phyloP scores from a whole-genome alignment of 2,329 filamentous ascomycete species.

The Fusarium verrucosum region DNA sequence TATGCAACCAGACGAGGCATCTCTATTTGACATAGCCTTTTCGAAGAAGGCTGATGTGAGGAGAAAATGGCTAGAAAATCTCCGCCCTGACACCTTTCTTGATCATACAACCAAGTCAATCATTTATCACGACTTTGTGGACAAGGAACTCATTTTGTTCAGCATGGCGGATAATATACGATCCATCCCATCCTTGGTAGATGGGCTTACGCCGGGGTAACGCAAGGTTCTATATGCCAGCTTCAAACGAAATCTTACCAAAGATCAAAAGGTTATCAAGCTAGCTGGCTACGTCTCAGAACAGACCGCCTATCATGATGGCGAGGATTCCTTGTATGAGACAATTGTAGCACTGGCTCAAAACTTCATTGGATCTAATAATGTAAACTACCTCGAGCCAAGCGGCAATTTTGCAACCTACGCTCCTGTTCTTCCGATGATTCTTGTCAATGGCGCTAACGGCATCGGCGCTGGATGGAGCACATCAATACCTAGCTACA shows the following conservation, averaged over 20 bases:
- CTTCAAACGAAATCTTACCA: conserved; percentile 89
- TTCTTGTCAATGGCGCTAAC: conserved; percentile 94
- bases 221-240: conserved; percentile 95
- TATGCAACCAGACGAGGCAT: conserved; percentile 85
- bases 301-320: conserved; percentile 93
- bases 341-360: conserved; percentile 97
- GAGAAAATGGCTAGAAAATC: conserved; percentile 95
- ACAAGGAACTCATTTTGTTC: conserved; percentile 97
- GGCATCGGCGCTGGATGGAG: conserved; percentile 99
- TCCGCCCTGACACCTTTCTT: conserved; percentile 89
- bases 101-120: conserved; percentile 86
- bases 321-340: conserved; percentile 89
- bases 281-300: conserved; percentile 91
- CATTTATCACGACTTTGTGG: conserved; percentile 91
- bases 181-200: conserved; percentile 93
- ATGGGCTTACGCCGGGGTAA: conserved; percentile 96
- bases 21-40: conserved; percentile 94
- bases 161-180: conserved; percentile 98
- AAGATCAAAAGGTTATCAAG: conserved; percentile 97
- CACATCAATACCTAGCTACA: conserved; percentile 95
- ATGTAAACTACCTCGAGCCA: conserved; percentile 93
- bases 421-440: conserved; percentile 86
- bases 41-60: conserved; percentile 98
- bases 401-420: conserved; percentile 96
- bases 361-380: conserved; percentile 96